Base-by-base conservation (phyloP, 805 yeast genomes). In the Metschnikowia lachancei region DNA sequence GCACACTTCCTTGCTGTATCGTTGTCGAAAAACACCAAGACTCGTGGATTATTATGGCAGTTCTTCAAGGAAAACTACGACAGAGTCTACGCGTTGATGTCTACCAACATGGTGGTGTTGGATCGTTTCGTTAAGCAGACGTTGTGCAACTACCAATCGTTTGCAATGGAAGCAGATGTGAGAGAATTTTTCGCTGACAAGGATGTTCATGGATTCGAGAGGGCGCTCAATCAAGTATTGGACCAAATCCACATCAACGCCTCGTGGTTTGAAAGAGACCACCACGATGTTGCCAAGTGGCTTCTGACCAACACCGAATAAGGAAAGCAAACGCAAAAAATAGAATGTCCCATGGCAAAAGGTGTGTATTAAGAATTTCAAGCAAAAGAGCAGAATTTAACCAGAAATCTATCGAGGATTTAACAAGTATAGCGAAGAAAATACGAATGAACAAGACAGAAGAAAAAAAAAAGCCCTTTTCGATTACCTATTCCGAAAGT, bases 181-280 rank as follows among this genome's bases (percentile, higher is more conserved):
- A 61, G 61, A 29, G 45, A 40, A 8, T 81, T 80, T 60, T 81
- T 81, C 55, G 59, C 55, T 10, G 62, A 57, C 45, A 74, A 71
- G 58, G 77, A 80, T 52, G 69, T 74, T 33, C 67, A 66, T 50
- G 85, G 83, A 9, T 82, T 76, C 53, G 85, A 82, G 39, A 47
- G 63, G 63, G 76, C 83, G 30, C 65, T 78, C 45, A 66, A 65
- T 19, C 86, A 82, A 62, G 73, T 76, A 16, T 61, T 81, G 59
- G 89, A 84, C 59, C 69, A 72, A 30, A 71, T 83, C 46, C 67
- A 70, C 36, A 71, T 77, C 37, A 70, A 75, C 48, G 66, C 75
- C 12, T 62, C 65, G 22, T 85, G 87, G 87, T 63, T 64, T 33
- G 65, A 67, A 36, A 66, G 80, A 19, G 82, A 78, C 53, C 50